Base-by-base conservation (phyloP, 768 basidiomycete species). In the Amanita rimosa region DNA sequence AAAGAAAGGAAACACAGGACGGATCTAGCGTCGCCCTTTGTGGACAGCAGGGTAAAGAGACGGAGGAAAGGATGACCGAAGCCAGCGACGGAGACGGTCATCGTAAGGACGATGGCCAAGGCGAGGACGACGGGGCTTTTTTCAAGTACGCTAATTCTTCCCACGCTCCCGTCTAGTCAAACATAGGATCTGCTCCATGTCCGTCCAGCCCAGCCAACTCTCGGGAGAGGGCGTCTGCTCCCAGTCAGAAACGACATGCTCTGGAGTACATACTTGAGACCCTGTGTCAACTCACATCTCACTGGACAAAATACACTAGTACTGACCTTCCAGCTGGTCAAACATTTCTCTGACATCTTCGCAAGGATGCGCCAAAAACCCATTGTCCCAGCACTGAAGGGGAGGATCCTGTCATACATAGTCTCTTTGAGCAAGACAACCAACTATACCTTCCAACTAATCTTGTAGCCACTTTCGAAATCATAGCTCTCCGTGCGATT, bases 1-100 rank as follows among this genome's bases (percentile, higher is more conserved):
- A 83, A 78, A 56, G 89, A 74, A 60, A 83, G 67, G 50, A 77
- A 71, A 57, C 79, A 81, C 64, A 90, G 73, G 58, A 85, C 68
- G 55, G 83, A 82, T 66, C 78, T 76, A 61, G 85, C 64, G 61
- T 85, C 83, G 48, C 78, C 71, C 60, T 76, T 78, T 54, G 71
- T 70, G 54, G 75, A 63, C 54, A 81, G 62, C 52, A 72, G 58
- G 56, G 68, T 65, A 55, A 75, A 66, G 58, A 76, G 69, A 53
- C 76, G 33, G 33, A 50, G 39, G 6, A 50, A 33, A 4, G 49
- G 49, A 51, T 40, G 47, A 40, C 47, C 47, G 47, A 48, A 64
- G 44, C 75, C 76, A 60, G 76, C 79, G 50, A 83, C 67, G 62
- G 78, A 80, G 62, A 83, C 63, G 68, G 72, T 71, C 79, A 83